Base-by-base conservation (phyloP, 2,329 filamentous ascomycete genomes). In the Endoconidiophora laricicola region DNA sequence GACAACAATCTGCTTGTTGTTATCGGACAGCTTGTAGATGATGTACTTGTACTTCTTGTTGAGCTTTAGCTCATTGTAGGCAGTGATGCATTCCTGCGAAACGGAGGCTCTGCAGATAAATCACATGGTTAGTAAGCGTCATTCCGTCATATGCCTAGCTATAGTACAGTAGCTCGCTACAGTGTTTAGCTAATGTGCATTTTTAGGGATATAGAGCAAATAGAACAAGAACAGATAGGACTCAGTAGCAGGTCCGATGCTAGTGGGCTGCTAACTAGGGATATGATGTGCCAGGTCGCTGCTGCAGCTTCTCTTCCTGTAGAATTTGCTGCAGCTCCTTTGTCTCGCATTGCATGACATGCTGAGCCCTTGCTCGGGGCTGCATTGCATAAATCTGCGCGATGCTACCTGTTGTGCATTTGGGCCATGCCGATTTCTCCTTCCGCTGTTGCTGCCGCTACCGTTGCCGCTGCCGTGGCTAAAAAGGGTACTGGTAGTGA, bases 11-110 rank as follows among this genome's bases (percentile, higher is more conserved):
- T 86, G 68, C 69, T 81, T 86, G 74, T 79, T 79, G 72, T 87
- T 76, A 67, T 88, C 83, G 57, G 79, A 81, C 64, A 91, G 78
- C 75, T 87, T 86, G 80, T 77, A 90, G 73, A 91, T 79, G 70
- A 91, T 82, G 75, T 77, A 93, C 70, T 86, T 88, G 71, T 78
- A 73, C 71, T 78, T 79, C 69, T 87, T 87, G 68, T 69, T 73
- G 59, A 87, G 79, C 78, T 90, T 90, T 58, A 90, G 76, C 59
- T 88, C 81, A 67, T 88, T 86, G 76, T 81, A 90, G 54, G 70
- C 66, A 58, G 65, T 64, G 63, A 78, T 76, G 75, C 83, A 87
- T 54, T 88, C 82, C 63, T 76, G 73, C 57, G 74, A 69, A 60
- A 87, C 79, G 63, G 73, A 73, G 59, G 83, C 82, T 74, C 83